Evolutionary conservation across 352 stramenopile genomes (phyloP).

Genomic region (Globisporangium heterothallicum): DNA sequence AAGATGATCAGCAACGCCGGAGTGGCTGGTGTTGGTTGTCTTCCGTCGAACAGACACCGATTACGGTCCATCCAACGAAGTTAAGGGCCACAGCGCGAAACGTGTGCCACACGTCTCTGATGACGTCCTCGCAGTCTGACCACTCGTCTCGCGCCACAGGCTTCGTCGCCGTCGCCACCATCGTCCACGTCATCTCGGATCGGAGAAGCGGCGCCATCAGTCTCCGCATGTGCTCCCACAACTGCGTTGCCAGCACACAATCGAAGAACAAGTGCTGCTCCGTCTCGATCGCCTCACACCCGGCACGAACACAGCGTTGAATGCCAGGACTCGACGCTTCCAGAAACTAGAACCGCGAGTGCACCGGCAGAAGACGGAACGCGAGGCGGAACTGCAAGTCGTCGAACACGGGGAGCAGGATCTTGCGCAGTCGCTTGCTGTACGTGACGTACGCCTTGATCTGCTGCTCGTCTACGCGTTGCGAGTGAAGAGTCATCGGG

Average conservation of each 20-base stretch:
- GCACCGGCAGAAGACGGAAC: slow-evolving; percentile 9
- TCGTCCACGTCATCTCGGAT: too few relatives aligned
- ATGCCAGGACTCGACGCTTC: slow-evolving; percentile 2
- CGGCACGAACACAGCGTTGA: slow-evolving; percentile 2
- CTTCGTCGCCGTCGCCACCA: background rate
- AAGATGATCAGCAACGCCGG: background rate
- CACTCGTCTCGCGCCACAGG: background rate
- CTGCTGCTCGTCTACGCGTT: background rate
- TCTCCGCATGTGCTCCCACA: slow-evolving; percentile 7
- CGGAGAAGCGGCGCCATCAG: too few relatives aligned
- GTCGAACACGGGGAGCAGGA: slow-evolving; percentile 11
- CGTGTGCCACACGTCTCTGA: background rate
- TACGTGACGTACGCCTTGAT: background rate
- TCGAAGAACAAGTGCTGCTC: slow-evolving; percentile 15
- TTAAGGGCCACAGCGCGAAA: background rate
- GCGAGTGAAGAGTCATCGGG: background rate
- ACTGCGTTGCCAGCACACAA: slow-evolving; percentile 1
- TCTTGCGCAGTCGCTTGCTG: background rate
- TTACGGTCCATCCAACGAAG: background rate
- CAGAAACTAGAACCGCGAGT: slow-evolving; percentile 15
- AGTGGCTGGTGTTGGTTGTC: background rate
- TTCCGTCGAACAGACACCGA: background rate
- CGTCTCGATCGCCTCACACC: slow-evolving; percentile 8
- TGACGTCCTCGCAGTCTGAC: background rate
- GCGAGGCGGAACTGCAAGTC: slow-evolving; percentile 13